These are phyloP conservation scores for Cucumis hystrix DNA, from an alignment of 306 rosid species.

Conservation along the genomic window DNA sequence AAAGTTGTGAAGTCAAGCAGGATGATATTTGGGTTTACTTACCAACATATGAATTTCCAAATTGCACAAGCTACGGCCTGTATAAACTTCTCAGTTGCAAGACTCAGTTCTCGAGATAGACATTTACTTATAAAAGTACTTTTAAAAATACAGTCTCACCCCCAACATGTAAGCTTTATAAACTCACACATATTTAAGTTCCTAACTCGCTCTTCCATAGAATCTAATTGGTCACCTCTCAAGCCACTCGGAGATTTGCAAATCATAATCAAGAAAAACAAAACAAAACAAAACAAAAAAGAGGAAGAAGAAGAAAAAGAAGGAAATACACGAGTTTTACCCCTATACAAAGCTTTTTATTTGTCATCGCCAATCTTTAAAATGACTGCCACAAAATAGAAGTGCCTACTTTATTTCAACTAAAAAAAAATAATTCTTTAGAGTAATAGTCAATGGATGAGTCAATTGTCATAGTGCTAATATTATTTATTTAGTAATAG, in stretches of 20 bases:
- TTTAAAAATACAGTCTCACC: not conserved
- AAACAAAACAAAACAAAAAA: too few relatives aligned
- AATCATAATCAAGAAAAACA: not conserved
- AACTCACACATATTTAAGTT: not conserved
- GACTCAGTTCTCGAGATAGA: not conserved
- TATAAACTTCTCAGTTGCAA: not conserved
- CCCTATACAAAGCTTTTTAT: not conserved
- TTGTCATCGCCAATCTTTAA: not conserved
- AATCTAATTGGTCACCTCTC: not conserved
- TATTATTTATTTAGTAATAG: not conserved
- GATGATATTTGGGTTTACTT: not conserved
- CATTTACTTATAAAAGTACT: not conserved
- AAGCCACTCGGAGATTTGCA: not conserved
- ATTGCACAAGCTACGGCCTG: not conserved
- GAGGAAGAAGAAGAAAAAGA: too few relatives aligned
- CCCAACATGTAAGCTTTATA: not conserved
- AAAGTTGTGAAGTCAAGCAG: not conserved
- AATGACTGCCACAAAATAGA: not conserved
- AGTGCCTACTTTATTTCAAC: not conserved
- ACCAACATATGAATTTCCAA: not conserved
- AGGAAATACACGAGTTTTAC: not conserved
- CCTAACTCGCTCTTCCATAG: not conserved
- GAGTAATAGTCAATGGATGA: not conserved
- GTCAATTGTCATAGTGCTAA: not conserved
- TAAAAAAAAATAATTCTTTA: not conserved